Evolutionary conservation across 768 basidiomycete genomes (phyloP), one percentile per base, ranked within the genome.

Genomic region (Psilocybe tampanensis): DNA sequence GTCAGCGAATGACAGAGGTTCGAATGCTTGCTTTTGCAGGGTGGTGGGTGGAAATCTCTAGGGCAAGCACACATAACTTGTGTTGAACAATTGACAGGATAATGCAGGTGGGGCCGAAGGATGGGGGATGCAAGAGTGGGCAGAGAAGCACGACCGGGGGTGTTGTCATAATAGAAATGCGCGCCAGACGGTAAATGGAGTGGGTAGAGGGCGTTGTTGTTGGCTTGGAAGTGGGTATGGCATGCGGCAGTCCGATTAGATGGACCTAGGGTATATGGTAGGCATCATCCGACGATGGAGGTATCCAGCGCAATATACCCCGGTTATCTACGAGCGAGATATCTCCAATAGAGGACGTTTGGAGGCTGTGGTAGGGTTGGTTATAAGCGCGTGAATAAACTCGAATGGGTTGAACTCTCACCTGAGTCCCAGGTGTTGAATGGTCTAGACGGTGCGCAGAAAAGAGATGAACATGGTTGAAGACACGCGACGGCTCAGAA

Each of bases 371-470:
- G 19, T n/a, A 51, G 42, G 26, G 12, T 22, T 23, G 2, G 36
- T 44, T 32, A 41, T 53, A 60, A 15, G 41, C 26, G 47, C n/a
- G 22, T 8, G 18, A 44, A 6, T 7, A 21, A 56, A 55, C 39
- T 22, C 45, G 33, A 29, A 5, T 34, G 47, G 19, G 51, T 52
- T 34, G 29, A 41, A 36, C 22, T 44, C 67, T 51, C 24, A 76
- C 74, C 72, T 72, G 71, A 17, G 85, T 86, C 45, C 79, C 76
- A 0, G 79, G 76, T 6, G 80, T 82, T 11, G 88, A 86, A 51
- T 84, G 74, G 72, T 90, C 88, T 89, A 54, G 23, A 48, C 52
- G 41, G 8, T 60, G 53, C 64, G 58, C 24, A 4, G 9, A 29
- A 29, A 29, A 29, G 29, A 29, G 9, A 29, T 29, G 41, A 53